Base-by-base conservation (phyloP, 2,329 filamentous ascomycete species). In the Bertia moriformis region DNA sequence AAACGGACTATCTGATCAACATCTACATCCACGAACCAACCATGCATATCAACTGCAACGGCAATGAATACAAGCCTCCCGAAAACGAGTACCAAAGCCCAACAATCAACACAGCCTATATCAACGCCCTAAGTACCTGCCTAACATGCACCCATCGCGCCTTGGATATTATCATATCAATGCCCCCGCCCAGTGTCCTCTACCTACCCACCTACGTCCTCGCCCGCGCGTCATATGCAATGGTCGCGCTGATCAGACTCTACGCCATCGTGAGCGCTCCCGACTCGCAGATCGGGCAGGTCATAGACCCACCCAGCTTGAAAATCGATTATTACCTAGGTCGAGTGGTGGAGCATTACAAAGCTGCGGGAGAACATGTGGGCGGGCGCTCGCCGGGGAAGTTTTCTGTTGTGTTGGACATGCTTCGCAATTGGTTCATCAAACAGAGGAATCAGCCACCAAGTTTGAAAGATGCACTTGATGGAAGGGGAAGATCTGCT, bases 401-500 rank as follows among this genome's bases (percentile, higher is more conserved):
- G 54, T 87, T 87, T 45, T 62, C 81, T 2, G 66, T 83, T 42
- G 76, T 86, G 4, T 59, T 87, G 7, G 62, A 69, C 38, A 80
- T 86, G 75, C 59, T 88, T 18, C 72, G 73, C 32, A 71, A 67
- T 18, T 85, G 81, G 80, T 83, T 82, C 51, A 54, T 70, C 49
- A 63, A 73, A 46, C 65, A 70, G 42, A 24, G 19, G 15, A 15
- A 38, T 7, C 7, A 24, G 12, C 53, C 35, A 7, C 32, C 12
- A 12, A 15, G 7, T 10, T 15, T 35, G 32, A 10, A 15, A 18
- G 32, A 35, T 7, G 15, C 15, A 10, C 17, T 35, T 18, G 32
- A 15, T 17, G 32, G 10, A 35, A n/a, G n/a, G n/a, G n/a, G 7
- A n/a, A 27, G n/a, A 27, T 27, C 22, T 10, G 32, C 7, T 14